These are phyloP conservation scores for Calonectria pseudoreteaudii DNA, from an alignment of 2,329 filamentous ascomycete species.

Conservation along the genomic window DNA sequence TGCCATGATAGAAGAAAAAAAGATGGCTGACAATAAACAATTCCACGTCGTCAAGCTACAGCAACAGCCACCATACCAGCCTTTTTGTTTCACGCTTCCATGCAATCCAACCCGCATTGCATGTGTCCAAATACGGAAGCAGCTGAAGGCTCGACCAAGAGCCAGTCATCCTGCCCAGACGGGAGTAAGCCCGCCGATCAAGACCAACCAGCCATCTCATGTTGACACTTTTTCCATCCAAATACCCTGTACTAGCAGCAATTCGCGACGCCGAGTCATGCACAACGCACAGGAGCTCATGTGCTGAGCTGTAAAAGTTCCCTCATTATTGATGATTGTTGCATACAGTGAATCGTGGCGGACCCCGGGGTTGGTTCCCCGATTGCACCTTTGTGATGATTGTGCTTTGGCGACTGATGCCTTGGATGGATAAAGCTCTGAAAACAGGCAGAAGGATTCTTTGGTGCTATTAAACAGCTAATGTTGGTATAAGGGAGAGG, in stretches of 20 bases:
- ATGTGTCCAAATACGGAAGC: not conserved
- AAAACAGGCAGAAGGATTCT: not conserved
- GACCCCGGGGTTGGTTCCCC: not conserved
- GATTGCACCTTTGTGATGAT: not conserved
- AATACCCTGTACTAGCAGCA: not conserved
- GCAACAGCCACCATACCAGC: not conserved
- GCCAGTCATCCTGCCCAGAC: not conserved
- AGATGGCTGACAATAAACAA: not conserved
- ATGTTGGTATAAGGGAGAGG: too few relatives aligned
- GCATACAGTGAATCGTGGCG: not conserved
- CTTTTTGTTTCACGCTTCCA: not conserved
- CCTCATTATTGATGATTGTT: too few relatives aligned
- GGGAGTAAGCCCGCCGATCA: not conserved
- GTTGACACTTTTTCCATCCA: not conserved
- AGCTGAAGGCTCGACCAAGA: not conserved
- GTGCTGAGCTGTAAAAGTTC: not conserved
- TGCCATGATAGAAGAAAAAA: not conserved
- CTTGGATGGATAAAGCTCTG: not conserved
- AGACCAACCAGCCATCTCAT: constrained; percentile 12
- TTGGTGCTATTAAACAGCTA: not conserved
- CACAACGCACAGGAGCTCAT: not conserved
- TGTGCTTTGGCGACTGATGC: not conserved
- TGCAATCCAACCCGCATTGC: not conserved
- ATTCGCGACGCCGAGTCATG: not conserved
- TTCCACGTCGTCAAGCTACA: not conserved